Evolutionary conservation across 2,329 filamentous ascomycete genomes (phyloP).

Genomic region (Plenodomus lindquistii): DNA sequence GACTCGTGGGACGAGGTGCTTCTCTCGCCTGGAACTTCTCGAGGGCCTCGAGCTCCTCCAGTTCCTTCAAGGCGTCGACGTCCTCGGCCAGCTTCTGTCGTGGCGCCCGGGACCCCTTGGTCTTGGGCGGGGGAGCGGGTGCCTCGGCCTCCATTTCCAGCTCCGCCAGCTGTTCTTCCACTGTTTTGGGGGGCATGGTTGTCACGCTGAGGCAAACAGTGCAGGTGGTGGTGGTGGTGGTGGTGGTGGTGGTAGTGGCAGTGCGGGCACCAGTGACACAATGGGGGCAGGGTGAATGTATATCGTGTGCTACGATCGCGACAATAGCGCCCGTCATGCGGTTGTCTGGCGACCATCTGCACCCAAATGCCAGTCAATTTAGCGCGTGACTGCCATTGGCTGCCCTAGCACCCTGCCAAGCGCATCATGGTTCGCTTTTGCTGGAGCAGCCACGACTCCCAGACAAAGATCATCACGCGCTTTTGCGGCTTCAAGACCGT

Average conservation of each 20-base stretch:
- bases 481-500: slow-evolving; percentile 15
- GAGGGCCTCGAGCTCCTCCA: slow-evolving; percentile 70
- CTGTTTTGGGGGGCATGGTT: slow-evolving; percentile 45
- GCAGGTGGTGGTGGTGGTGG: background rate
- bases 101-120: slow-evolving; percentile 53
- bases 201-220: background rate
- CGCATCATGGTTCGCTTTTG: slow-evolving; percentile 29
- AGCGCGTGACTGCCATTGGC: slow-evolving; percentile 31
- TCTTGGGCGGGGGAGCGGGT: slow-evolving; percentile 34
- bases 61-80: slow-evolving; percentile 82
- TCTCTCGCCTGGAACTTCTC: slow-evolving; percentile 54
- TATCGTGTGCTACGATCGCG: background rate
- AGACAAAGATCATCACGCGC: slow-evolving; percentile 43
- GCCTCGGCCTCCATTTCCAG: slow-evolving; percentile 42
- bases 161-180: slow-evolving; percentile 55
- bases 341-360: slow-evolving; percentile 14
- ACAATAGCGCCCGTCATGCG: slow-evolving; percentile 5
- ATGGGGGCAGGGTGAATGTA: background rate
- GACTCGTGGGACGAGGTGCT: slow-evolving; percentile 64
- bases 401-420: slow-evolving; percentile 22
- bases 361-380: slow-evolving; percentile 26
- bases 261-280: background rate
- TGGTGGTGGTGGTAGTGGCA: no score
- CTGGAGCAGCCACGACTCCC: slow-evolving; percentile 38
- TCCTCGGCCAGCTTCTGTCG: slow-evolving; percentile 47